phyloP scores from a whole-genome alignment of 768 basidiomycete species.

The Hydnum rufescens region DNA sequence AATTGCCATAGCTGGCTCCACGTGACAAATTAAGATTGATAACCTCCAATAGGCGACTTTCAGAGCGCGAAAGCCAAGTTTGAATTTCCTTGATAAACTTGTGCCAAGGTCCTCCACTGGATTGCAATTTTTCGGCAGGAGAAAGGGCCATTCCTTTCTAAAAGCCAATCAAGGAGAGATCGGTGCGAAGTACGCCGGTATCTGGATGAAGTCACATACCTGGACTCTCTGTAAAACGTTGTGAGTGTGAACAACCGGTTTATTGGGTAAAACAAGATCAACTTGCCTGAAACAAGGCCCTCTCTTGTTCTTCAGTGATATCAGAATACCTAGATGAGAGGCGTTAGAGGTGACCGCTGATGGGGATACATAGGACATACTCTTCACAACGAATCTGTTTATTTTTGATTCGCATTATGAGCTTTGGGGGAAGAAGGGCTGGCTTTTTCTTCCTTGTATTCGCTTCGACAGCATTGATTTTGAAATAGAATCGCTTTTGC shows the following conservation, averaged over 20 bases:
- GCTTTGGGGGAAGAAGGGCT: conserved; percentile 31
- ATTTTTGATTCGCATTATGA: conserved; percentile 38
- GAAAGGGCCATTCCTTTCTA: neutral
- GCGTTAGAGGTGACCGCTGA: neutral
- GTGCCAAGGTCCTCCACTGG: neutral
- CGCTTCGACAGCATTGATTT: neutral
- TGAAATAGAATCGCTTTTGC: conserved; percentile 36
- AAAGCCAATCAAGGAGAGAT: neutral
- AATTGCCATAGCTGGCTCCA: neutral
- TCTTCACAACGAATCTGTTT: conserved; percentile 74
- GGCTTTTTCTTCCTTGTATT: conserved; percentile 12
- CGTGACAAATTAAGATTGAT: neutral
- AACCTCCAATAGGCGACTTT: neutral
- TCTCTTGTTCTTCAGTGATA: conserved; percentile 33
- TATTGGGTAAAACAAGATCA: conserved; percentile 13
- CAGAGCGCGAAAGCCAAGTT: neutral
- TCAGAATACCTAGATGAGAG: conserved; percentile 26
- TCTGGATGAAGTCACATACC: neutral
- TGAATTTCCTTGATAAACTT: neutral
- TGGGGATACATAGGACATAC: neutral
- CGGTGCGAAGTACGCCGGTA: neutral
- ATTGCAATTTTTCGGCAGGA: neutral
- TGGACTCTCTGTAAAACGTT: neutral
- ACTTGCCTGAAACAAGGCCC: conserved; percentile 53
- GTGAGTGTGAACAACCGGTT: conserved; percentile 15